Base-by-base conservation (phyloP, 2,329 filamentous ascomycete species). In the Alternaria metachromatica region DNA sequence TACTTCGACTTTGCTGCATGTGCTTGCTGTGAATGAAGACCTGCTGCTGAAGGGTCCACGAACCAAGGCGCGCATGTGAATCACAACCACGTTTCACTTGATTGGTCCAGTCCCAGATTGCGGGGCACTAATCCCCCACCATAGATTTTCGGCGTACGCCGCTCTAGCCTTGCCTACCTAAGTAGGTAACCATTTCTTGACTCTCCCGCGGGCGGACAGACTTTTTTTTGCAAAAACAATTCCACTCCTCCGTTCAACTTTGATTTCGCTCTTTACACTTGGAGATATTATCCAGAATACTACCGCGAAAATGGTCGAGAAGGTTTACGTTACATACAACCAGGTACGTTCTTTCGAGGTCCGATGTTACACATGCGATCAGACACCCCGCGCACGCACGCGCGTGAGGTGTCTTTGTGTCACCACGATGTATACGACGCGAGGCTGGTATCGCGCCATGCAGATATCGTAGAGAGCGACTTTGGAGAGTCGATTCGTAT, bases 301-400 rank as follows among this genome's bases (percentile, higher is more conserved):
- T 53, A 33, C 53, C 66, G 67, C 61, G 67, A 78, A 48, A 54
- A 81, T 81, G 80, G 78, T 80, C 55, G 72, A 81, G 69, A 82
- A 82, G 70, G 69, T 80, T 55, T 82, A 81, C 74, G 77, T 82
- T 64, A 81, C 80, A 43, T 82, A 82, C 68, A 82, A 82, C 73
- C 74, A 82, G 78, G 80, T 80, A 76, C 61, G 77, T 75, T 63
- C 66, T 44, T 25, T 41, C 9, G 37, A 41, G 21, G 26, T 30
- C 28, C 15, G n/a, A 12, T 50, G 54, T 65, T 60, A 55, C 59
- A 63, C 63, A 33, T 58, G 65, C 59, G 48, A 60, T 28, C 3
- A 60, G 50, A 59, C 59, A 58, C 60, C 60, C 49, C 37, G 53
- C 56, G 18, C 37, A 45, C 60, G 41, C 41, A 62, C 45, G 59